Evolutionary conservation across 257 asterid genomes (phyloP), one percentile per base, ranked within the genome.

Genomic region (Misopates orontium): DNA sequence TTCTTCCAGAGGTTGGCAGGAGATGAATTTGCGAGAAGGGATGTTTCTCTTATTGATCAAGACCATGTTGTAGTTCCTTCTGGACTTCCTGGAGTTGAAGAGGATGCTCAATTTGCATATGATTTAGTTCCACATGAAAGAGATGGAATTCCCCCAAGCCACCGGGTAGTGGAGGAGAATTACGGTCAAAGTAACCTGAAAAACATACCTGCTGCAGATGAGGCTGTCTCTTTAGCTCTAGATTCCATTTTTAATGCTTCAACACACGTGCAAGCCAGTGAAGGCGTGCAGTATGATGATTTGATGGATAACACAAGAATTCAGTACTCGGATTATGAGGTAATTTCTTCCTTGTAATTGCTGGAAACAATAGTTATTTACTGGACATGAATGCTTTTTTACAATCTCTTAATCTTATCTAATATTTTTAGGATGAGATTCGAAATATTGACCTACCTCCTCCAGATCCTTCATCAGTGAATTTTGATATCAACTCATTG

Each of bases 1-100:
- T 92, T 83, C 85, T 92, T 92, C 79, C 89, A 87, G 79, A 85
- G 87, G 71, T 77, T 89, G 82, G 96, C 93, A 25, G 95, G 97
- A 66, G 90, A 87, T 79, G 93, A 78, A 69, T 89, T 92, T 80
- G 55, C 85, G 25, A 80, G 85, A 77, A 92, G 82, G 63, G 95
- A 89, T 72, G 82, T 88, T 69, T 91, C 95, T 70, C 89, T 90
- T 73, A 90, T 92, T 36, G 98, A 89, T 75, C 97, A 92, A 79
- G 97, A 92, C 74, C 95, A 89, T 61, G 77, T 84, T 53, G 77
- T 84, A 24, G 80, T 77, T 73, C 68, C 96, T 16, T 47, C 86
- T 62, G 85, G 76, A 66, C 85, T 82, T 48, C 70, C 79, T 59
- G 84, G 81, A 71, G 84, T 81, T 71, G 86, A 81, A 64, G 91